Evolutionary conservation across 2,329 filamentous ascomycete species (phyloP).

Genomic region (Pseudocercospora pini-densiflorae): DNA sequence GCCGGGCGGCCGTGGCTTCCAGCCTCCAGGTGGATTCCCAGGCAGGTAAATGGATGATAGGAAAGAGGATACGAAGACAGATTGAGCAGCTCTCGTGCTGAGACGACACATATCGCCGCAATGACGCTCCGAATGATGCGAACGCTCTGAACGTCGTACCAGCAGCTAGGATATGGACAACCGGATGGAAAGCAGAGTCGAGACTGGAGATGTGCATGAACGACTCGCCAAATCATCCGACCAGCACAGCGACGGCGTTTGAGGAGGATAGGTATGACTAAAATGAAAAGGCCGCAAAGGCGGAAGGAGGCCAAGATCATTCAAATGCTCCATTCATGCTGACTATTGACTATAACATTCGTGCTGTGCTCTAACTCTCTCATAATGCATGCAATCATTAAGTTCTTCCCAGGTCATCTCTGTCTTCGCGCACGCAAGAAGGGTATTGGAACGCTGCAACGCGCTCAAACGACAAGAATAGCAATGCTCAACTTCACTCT

Average conservation of each 20-base stretch:
- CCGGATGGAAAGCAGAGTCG: background rate
- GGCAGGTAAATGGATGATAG: conserved; percentile 30
- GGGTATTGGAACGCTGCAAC: conserved; percentile 21
- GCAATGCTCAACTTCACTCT: conserved; percentile 1
- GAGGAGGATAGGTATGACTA: conserved; percentile 19
- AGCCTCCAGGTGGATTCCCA: conserved; percentile 35
- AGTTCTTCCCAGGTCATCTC: conserved; percentile 3
- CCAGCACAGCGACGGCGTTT: conserved; percentile 26
- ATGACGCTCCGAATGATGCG: background rate
- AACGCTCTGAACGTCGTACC: background rate
- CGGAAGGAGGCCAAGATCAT: background rate
- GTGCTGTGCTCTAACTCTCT: background rate
- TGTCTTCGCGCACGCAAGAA: conserved; percentile 15
- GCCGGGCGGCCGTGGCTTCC: conserved; percentile 40
- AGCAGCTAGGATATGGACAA: background rate
- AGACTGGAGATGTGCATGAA: background rate
- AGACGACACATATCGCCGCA: background rate
- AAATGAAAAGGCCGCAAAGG: conserved; percentile 8
- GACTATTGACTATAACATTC: background rate
- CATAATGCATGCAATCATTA: conserved; percentile 16
- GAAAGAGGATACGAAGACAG: background rate
- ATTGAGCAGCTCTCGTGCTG: background rate
- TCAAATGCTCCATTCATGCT: background rate
- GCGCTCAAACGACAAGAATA: background rate
- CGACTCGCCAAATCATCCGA: background rate